Evolutionary conservation across 345 rosid species (phyloP), one percentile per base, ranked within the genome.

Genomic region (Abelmoschus esculentus): DNA sequence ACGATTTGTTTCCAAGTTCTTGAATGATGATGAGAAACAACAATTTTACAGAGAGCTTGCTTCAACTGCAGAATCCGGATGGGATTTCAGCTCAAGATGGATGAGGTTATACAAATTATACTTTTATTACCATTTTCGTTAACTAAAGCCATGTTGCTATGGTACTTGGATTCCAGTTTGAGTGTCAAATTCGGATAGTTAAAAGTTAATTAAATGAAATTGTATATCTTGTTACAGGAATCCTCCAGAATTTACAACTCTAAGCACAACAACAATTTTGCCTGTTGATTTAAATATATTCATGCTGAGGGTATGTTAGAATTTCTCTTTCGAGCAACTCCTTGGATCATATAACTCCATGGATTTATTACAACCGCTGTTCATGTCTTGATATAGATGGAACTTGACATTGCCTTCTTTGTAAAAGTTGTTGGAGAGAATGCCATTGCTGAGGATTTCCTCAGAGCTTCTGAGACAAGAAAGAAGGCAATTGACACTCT

Each of bases 1-100:
- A 78, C 49, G 71, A 47, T 79, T 61, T 18, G 96, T 96, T 77
- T 87, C 92, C 13, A 84, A 86, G 66, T 70, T 89, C 15, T 28
- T 55, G 10, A 81, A 19, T 67, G 17, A 26, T 71, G 69, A 72
- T 65, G 89, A 87, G 80, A 90, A 81, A 77, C 86, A 83, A 66
- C 77, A 74, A 53, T 85, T 96, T 69, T 87, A 86, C 78, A 81
- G 88, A 22, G 86, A 92, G 59, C 0, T 92, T 67, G 98, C 98
- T 29, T 82, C 99, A 0, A 63, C 88, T 67, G 97, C 97, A 77
- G 99, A 92, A 89, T 82, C 97, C 26, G 98, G 99, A 67, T 86
- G 88, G 82, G 99, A 92, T 79, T 96, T 96, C 73, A 86, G 95
- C 79, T 77, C 91, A 22, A 83, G 96, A 77, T 96, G 98, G 99